Conservation (phyloP, 108 stramenopile species). For the Cyclotella baltica region DNA sequence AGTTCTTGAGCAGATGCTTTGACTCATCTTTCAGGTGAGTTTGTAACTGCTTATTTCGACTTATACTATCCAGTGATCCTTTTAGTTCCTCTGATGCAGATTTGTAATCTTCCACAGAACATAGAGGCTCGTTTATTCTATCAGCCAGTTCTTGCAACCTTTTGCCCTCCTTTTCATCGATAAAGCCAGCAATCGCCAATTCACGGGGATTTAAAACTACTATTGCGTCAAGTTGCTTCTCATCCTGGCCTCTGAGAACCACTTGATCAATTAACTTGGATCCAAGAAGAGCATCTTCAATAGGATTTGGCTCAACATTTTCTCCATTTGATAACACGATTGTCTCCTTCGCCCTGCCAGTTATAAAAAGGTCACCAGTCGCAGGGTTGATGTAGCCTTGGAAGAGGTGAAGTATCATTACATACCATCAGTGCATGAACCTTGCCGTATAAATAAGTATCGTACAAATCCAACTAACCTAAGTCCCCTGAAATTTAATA, state of each 20-base stretch:
- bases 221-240: constrained; percentile 55
- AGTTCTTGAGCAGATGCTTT: constrained; percentile 16
- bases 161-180: constrained; percentile 19
- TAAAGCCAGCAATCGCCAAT: constrained; percentile 35
- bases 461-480: no score
- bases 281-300: constrained; percentile 88
- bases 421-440: no score
- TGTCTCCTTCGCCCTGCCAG: constrained; percentile 92
- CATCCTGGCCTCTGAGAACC: constrained; percentile 60
- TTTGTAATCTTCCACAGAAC: constrained; percentile 25
- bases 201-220: constrained; percentile 47
- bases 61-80: constrained; percentile 19
- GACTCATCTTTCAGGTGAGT: constrained; percentile 17
- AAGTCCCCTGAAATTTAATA: background rate
- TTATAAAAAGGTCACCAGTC: constrained; percentile 89
- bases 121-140: constrained; percentile 20
- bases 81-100: constrained; percentile 39
- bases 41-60: background rate
- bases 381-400: constrained; percentile 86
- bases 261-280: constrained; percentile 54
- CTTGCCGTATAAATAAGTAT: no score
- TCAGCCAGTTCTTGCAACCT: constrained; percentile 12
- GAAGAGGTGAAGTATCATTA: no score
- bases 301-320: constrained; percentile 81
- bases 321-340: constrained; percentile 94